Evolutionary conservation across 495 filamentous ascomycete genomes (phyloP).

Genomic region (Penicillium fimorum): DNA sequence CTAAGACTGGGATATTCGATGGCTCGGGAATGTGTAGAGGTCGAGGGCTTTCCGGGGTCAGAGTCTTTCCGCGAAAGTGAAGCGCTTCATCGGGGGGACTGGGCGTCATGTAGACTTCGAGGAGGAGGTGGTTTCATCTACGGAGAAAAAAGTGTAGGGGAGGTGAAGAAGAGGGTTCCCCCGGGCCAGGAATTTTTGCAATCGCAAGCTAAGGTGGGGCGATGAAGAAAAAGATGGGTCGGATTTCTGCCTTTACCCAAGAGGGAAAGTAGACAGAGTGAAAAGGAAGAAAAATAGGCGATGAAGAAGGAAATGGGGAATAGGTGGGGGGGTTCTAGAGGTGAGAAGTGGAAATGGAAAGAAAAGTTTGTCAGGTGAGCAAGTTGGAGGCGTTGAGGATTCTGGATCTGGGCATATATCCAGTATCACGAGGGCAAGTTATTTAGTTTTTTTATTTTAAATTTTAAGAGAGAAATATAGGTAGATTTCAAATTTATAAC

Average conservation of each 20-base stretch:
- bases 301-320: slow-evolving; percentile 3
- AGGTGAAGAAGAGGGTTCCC: slow-evolving; percentile 1
- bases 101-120: slow-evolving; percentile 59
- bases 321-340: slow-evolving; percentile 2
- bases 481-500: too few species aligned
- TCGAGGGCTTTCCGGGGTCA: slow-evolving; percentile 71
- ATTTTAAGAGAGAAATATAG: not conserved
- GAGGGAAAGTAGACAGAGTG: not conserved
- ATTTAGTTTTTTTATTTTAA: not conserved
- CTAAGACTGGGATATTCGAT: slow-evolving; percentile 66
- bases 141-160: slow-evolving; percentile 10
- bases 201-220: slow-evolving; percentile 38
- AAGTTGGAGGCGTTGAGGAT: slow-evolving; percentile 1
- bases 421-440: not conserved
- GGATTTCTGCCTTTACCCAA: slow-evolving; percentile 6
- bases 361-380: slow-evolving; percentile 6
- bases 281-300: slow-evolving; percentile 9
- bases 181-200: slow-evolving; percentile 24
- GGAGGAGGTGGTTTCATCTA: slow-evolving; percentile 45
- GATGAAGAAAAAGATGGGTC: slow-evolving; percentile 28
- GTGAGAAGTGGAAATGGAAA: slow-evolving; percentile 2
- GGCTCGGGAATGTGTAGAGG: slow-evolving; percentile 69
- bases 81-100: slow-evolving; percentile 61
- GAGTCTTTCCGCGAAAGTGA: slow-evolving; percentile 64
- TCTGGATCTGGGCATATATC: not conserved